Conservation (phyloP, 441 rosid genomes). For the Lepidium campestre region DNA sequence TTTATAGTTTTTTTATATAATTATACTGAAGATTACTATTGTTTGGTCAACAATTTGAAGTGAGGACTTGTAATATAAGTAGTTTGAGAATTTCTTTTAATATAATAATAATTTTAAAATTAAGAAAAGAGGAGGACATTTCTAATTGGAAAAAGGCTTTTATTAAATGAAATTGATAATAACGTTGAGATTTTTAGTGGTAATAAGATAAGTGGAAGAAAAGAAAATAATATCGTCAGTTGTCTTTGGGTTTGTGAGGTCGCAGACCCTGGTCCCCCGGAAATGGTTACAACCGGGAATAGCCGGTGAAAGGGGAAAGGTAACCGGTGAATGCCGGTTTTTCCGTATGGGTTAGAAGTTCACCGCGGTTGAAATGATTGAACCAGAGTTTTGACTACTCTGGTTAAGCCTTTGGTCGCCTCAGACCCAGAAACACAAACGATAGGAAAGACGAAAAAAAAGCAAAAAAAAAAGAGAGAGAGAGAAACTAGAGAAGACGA, state of each 20-base stretch:
- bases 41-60: background rate
- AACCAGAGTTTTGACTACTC: constrained; percentile 47
- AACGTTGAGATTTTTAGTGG: no score
- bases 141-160: background rate
- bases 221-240: constrained; percentile 16
- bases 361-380: constrained; percentile 82
- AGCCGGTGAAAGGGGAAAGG: constrained; percentile 30
- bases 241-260: constrained; percentile 32
- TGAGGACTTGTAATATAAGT: background rate
- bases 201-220: background rate
- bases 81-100: background rate
- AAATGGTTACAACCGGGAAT: constrained; percentile 40
- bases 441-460: constrained; percentile 26
- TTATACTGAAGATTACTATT: no score
- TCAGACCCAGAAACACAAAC: constrained; percentile 24
- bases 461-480: constrained; percentile 1
- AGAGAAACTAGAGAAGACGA: constrained; percentile 13
- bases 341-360: constrained; percentile 53
- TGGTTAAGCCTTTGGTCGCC: constrained; percentile 43
- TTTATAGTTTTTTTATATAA: no score
- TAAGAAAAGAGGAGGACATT: background rate
- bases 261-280: constrained; percentile 36
- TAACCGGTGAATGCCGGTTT: constrained; percentile 48
- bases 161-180: background rate
- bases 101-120: background rate